phyloP scores from a whole-genome alignment of 2,329 filamentous ascomycete species.

The Diaporthe helianthi region DNA sequence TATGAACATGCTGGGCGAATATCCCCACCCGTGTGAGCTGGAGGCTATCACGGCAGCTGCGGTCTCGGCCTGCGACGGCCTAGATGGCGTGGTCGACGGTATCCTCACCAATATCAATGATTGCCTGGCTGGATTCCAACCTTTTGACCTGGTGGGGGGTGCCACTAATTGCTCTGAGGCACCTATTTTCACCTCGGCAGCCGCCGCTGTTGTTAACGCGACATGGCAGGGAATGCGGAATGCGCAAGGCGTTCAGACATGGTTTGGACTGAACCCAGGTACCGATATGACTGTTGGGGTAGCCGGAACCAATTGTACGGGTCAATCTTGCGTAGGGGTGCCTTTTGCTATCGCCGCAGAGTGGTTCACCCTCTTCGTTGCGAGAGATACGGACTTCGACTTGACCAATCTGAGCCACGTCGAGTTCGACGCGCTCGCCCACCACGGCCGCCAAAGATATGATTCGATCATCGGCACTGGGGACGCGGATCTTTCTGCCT shows the following conservation, averaged over 20 bases:
- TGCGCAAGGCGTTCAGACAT: background rate
- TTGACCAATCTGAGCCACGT: background rate
- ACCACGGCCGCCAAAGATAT: background rate
- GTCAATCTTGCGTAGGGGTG: background rate
- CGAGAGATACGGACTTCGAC: background rate
- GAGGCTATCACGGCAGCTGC: constrained; percentile 45
- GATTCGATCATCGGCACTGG: background rate
- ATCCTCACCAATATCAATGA: constrained; percentile 41
- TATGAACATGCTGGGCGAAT: constrained; percentile 40
- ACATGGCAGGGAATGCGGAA: background rate
- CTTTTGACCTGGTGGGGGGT: background rate
- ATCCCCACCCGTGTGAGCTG: constrained; percentile 53
- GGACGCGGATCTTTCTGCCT: constrained; percentile 1
- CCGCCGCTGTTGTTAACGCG: background rate
- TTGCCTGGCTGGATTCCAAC: background rate
- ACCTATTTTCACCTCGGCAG: background rate
- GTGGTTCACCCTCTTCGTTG: background rate
- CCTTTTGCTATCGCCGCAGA: background rate
- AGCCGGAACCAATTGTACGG: background rate
- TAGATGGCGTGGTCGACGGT: constrained; percentile 51
- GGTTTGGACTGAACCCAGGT: background rate
- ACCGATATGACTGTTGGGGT: background rate
- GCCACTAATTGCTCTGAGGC: background rate
- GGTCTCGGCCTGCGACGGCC: constrained; percentile 54
- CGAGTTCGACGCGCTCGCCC: background rate